Evolutionary conservation across 106 monocot genomes (phyloP).

Genomic region (Hemerocallis citrina): DNA sequence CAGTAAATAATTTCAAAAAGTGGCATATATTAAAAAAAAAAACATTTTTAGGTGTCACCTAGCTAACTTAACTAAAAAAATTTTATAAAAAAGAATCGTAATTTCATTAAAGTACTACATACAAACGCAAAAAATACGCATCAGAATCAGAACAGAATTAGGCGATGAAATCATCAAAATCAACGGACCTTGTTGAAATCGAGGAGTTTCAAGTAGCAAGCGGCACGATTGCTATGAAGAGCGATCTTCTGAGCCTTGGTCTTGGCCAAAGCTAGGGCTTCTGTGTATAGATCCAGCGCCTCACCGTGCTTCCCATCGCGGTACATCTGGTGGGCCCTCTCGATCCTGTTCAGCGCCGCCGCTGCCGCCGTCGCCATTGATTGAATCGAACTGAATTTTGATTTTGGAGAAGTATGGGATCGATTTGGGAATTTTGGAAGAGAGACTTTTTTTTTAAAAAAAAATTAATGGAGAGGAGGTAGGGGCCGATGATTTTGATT

Average conservation of each 20-base stretch:
- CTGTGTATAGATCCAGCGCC: conserved; percentile 81
- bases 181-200: conserved; percentile 68
- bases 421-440: background rate
- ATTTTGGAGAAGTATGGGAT: too few relatives aligned
- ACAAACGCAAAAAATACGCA: background rate
- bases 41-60: too few relatives aligned
- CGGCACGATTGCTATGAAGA: conserved; percentile 92
- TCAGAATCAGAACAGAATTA: background rate
- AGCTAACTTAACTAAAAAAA: background rate
- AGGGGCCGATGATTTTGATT: too few relatives aligned
- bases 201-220: conserved; percentile 92
- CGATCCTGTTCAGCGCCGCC: conserved; percentile 42
- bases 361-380: conserved; percentile 5
- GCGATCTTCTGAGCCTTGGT: conserved; percentile 87
- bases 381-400: background rate
- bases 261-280: conserved; percentile 74
- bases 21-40: too few relatives aligned
- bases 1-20: too few relatives aligned
- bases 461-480: too few relatives aligned
- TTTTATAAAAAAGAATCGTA: background rate
- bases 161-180: too few relatives aligned
- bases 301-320: conserved; percentile 66
- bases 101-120: too few relatives aligned
- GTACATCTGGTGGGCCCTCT: conserved; percentile 90
- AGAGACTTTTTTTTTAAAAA: too few relatives aligned